Conservation (phyloP, 352 stramenopile genomes). For the Thalassiosira exigua region DNA sequence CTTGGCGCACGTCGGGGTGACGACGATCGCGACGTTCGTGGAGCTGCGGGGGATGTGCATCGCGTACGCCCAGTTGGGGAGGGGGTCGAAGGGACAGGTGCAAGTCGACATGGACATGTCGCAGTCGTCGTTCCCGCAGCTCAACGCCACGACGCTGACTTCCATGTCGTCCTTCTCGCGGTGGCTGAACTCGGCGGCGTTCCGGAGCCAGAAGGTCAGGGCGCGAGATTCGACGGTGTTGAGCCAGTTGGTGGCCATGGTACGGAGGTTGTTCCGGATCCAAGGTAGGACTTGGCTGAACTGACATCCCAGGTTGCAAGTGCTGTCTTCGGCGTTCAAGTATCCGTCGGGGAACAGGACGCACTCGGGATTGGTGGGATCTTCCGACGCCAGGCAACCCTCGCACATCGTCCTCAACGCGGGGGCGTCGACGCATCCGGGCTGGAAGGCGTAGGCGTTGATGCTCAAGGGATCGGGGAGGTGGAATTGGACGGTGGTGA, state of each 20-base stretch:
- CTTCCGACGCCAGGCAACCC: conserved; percentile 19
- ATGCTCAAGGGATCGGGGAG: conserved; percentile 44
- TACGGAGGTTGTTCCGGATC: conserved; percentile 42
- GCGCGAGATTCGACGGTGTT: conserved; percentile 44
- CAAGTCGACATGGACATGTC: conserved; percentile 29
- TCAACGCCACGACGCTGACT: conserved; percentile 37
- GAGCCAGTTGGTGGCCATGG: conserved; percentile 43
- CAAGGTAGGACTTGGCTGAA: conserved; percentile 47
- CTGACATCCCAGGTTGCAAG: conserved; percentile 32
- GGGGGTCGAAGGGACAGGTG: conserved; percentile 28
- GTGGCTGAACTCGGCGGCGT: conserved; percentile 47
- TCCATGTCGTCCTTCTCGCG: conserved; percentile 59
- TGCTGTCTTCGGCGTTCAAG: conserved; percentile 12
- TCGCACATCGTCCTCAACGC: conserved; percentile 24
- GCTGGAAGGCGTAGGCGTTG: conserved; percentile 32
- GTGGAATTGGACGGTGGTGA: conserved; percentile 50
- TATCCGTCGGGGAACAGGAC: conserved; percentile 46
- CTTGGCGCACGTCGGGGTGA: conserved; percentile 45
- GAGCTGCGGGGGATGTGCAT: conserved; percentile 52
- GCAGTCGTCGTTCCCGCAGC: conserved; percentile 48
- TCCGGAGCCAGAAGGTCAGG: conserved; percentile 51
- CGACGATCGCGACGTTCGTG: conserved; percentile 50
- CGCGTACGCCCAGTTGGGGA: conserved; percentile 51
- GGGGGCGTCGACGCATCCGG: conserved; percentile 24
- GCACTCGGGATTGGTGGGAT: conserved; percentile 26